phyloP scores from a whole-genome alignment of 2,329 filamentous ascomycete species.

The Trichoderma sp. region DNA sequence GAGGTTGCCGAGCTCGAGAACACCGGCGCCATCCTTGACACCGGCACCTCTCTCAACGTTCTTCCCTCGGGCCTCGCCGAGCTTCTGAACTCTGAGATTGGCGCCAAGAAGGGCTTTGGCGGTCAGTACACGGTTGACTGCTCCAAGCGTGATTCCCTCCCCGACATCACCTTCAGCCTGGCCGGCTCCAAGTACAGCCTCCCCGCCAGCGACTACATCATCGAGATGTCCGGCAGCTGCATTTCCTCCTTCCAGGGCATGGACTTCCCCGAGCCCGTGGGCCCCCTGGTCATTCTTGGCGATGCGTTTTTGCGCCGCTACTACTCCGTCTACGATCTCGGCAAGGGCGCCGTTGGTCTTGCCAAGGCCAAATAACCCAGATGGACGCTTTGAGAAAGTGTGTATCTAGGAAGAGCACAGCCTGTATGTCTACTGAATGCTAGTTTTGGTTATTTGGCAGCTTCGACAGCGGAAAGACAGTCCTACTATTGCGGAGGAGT shows the following conservation, averaged over 20 bases:
- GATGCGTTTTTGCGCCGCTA: constrained; percentile 82
- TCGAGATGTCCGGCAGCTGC: constrained; percentile 92
- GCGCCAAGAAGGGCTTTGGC: constrained; percentile 96
- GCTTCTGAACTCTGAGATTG: constrained; percentile 96
- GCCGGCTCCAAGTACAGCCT: constrained; percentile 93
- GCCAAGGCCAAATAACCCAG: constrained; percentile 70
- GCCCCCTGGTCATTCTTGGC: constrained; percentile 91
- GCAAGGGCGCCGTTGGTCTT: constrained; percentile 84
- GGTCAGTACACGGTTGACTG: constrained; percentile 97
- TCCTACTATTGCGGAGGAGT: constrained; percentile 4
- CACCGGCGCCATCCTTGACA: constrained; percentile 97
- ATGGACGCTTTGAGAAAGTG: background rate
- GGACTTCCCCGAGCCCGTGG: constrained; percentile 84
- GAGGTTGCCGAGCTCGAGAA: constrained; percentile 85
- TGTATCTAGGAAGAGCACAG: background rate
- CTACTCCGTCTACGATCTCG: constrained; percentile 97
- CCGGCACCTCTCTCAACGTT: constrained; percentile 95
- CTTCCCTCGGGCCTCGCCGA: constrained; percentile 89
- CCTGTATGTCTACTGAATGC: constrained; percentile 4
- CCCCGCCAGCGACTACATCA: constrained; percentile 85
- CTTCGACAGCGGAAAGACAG: constrained; percentile 2
- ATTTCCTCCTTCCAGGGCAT: constrained; percentile 98
- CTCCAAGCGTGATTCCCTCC: constrained; percentile 76
- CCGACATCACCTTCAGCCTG: constrained; percentile 89
- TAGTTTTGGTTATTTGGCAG: constrained; percentile 20